Percentiles rank a stretch among this genome's conserved stretches.
phyloP scores from a whole-genome alignment of 164 flowering plant genomes.

The Litsea cubeba region DNA sequence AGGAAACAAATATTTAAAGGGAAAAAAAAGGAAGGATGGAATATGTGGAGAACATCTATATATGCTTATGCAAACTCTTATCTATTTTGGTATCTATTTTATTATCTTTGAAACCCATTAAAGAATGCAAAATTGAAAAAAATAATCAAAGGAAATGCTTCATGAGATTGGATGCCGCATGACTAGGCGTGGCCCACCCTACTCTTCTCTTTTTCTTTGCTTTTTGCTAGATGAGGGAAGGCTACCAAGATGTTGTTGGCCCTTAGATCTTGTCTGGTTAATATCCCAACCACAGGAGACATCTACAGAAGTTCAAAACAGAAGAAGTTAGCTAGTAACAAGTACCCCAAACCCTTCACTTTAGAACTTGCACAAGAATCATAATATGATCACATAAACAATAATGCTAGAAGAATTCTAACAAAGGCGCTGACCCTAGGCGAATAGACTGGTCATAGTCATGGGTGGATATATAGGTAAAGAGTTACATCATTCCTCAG shows the following conservation, averaged over 20 bases:
- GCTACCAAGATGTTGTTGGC: constrained; percentile 68
- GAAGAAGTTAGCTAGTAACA: neutral
- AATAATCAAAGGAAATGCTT: neutral
- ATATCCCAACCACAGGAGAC: constrained; percentile 77
- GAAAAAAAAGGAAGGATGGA: too few relatives aligned
- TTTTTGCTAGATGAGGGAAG: constrained; percentile 61
- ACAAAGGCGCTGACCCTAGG: neutral
- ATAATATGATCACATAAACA: neutral
- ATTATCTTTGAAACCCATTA: constrained; percentile 14
- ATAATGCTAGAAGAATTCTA: neutral
- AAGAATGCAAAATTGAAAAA: constrained; percentile 19
- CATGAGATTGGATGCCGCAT: constrained; percentile 9
- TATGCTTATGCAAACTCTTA: too few relatives aligned
- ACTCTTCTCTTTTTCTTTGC: constrained; percentile 40
- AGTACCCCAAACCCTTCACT: neutral
- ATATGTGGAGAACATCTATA: too few relatives aligned
- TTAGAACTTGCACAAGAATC: neutral
- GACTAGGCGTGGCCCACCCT: constrained; percentile 19
- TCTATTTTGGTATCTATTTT: constrained; percentile 2
- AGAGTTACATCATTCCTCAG: neutral
- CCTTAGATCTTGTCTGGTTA: constrained; percentile 88
- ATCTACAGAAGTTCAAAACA: constrained; percentile 34
- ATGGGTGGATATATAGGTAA: neutral
- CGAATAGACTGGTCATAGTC: neutral
- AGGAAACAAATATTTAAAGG: too few relatives aligned